Evolutionary conservation across 495 filamentous ascomycete species (phyloP), one percentile per base, ranked within the genome.

Genomic region (Annulohypoxylon maeteangense): DNA sequence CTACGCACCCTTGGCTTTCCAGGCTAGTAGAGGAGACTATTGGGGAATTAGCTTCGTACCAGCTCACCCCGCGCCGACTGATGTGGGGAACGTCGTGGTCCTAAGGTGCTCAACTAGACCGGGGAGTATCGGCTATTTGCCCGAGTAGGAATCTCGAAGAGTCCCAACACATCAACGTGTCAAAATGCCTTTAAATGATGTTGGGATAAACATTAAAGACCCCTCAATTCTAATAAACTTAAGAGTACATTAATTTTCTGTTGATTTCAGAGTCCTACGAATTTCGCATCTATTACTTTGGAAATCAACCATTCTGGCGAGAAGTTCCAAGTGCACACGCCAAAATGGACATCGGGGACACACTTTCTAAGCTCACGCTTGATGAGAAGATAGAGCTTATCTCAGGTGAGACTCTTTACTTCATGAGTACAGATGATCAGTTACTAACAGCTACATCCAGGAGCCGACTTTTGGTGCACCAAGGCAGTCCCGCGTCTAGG

Each of bases 351-450:
- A 36, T 56, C 11, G 53, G 38, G 16, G 53, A 56, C 14, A 56
- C 20, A 10, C 53, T 56, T 14, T 56, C 53, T 3, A 56, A 56
- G 4, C 53, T 56, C 53, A 56, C 53, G 7, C 31, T 56, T 16
- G 53, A 56, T 36, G 53, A 56, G 31, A 56, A 56, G 5, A 56
- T 56, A 16, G 53, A 56, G 7, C 31, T 56, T 20, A 34, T 38
- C 25, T 36, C 53, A 12, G 53, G 53, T 56, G 8, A 56, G 53
- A 10, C 7, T 34, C n/a, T 31, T 16, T 11, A 38, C 0, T 22
- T 4, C 1, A 23, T 14, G 7, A 1, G 1, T 2, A 23, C 22
- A 22, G 6, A 38, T n/a, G n/a, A n/a, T n/a, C 32, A 20, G 31
- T 10, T 2, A 22, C 16, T 56, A 38, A 56, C n/a, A 22, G 12